Base-by-base conservation (phyloP, 345 rosid genomes). In the Conringia planisiliqua region DNA sequence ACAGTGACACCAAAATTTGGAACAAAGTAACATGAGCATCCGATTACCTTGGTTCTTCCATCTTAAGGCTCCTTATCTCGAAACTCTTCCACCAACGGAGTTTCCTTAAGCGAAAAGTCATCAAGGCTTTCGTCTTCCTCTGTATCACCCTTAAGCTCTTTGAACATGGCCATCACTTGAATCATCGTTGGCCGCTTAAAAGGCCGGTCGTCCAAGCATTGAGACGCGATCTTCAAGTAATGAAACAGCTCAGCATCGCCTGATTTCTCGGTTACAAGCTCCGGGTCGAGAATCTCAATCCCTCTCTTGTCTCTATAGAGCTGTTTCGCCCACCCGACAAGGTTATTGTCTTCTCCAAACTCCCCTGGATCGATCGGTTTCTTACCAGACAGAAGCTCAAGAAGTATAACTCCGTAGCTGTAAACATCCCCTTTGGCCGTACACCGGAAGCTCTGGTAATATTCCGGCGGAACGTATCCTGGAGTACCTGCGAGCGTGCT, bases 401-500 rank as follows among this genome's bases (percentile, higher is more conserved):
- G 92, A 12, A 94, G 83, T 71, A 94, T 83, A 40, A 94, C 98
- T 13, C 98, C 98, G 44, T 86, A 94, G 73, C 98, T 94, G 71
- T 94, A 94, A 33, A 94, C 97, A 76, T 94, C 97, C 3, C 98
- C 98, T 82, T 94, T 94, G 2, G 96, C 77, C 0, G 98, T 94
- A 88, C 98, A 94, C 62, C 95, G 82, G 48, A 94, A 93, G 79
- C 98, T 93, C 86, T 93, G 98, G 73, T 93, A 93, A 73, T 93
- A 93, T 84, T 93, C 98, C 0, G 97, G 97, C 1, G 98, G 98
- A 20, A 93, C 98, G 55, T 93, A 93, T n/a, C 98, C 98, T 0
- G 98, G 98, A 24, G 98, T 94, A 57, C 98, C 98, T 3, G 99
- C 93, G 46, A 94, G 94, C 22, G 97, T 94, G 83, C 98, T 94